These are phyloP conservation scores for Tritrichomonas musculus DNA, from an alignment of 208 protist genomes.

Conservation along the genomic window DNA sequence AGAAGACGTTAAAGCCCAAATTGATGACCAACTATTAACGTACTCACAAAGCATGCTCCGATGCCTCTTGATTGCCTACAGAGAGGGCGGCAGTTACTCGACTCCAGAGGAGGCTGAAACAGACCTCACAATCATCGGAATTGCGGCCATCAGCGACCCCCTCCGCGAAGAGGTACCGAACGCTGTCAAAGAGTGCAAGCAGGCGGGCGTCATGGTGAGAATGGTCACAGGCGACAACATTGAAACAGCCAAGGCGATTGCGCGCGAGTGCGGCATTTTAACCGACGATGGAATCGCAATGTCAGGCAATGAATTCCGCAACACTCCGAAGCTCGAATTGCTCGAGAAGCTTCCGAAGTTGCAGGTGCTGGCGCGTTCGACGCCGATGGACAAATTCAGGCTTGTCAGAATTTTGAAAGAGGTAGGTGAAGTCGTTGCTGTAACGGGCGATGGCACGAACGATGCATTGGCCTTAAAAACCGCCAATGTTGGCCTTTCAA, in stretches of 20 bases:
- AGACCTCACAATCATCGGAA: not conserved
- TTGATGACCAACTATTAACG: not conserved
- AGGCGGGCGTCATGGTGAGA: constrained; percentile 69
- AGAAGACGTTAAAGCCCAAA: not conserved
- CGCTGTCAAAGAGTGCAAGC: constrained; percentile 56
- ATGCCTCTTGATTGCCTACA: not conserved
- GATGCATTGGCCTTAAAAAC: constrained; percentile 88
- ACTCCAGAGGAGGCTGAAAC: not conserved
- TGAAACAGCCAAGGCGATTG: constrained; percentile 63
- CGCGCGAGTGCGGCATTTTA: constrained; percentile 49
- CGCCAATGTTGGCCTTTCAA: constrained; percentile 41
- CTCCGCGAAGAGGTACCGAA: constrained; percentile 47
- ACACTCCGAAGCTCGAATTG: not conserved
- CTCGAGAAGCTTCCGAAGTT: not conserved
- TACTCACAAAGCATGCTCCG: not conserved
- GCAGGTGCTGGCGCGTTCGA: constrained; percentile 29
- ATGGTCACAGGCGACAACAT: constrained; percentile 78
- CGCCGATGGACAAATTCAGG: constrained; percentile 33
- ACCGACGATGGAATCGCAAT: not conserved
- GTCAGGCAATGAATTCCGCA: not conserved
- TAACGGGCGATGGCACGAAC: constrained; percentile 74
- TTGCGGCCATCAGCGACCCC: constrained; percentile 37
- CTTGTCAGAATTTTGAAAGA: constrained; percentile 31
- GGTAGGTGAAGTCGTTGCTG: constrained; percentile 33
- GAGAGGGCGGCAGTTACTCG: not conserved